Evolutionary conservation across 768 basidiomycete genomes (phyloP).

Genomic region (Trichaptum fuscoviolaceum): DNA sequence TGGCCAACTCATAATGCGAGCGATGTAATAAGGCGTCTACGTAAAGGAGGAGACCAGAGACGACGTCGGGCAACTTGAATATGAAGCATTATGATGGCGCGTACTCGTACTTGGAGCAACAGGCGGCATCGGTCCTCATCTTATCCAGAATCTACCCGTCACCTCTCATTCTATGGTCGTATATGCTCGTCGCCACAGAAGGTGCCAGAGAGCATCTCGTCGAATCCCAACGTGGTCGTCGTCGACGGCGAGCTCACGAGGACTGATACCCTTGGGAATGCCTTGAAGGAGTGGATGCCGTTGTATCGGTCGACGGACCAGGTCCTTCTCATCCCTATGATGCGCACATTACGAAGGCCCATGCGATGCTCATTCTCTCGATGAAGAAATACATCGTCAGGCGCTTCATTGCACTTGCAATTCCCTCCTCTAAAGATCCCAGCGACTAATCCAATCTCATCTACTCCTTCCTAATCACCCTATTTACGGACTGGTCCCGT

Average conservation of each 20-base stretch:
- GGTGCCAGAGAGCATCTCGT: conserved; percentile 43
- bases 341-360: conserved; percentile 59
- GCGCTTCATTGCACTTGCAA: conserved; percentile 63
- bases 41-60: too few species aligned
- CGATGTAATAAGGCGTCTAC: too few species aligned
- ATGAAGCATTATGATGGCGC: conserved; percentile 39
- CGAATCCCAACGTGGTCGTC: conserved; percentile 40
- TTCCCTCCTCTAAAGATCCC: conserved; percentile 57
- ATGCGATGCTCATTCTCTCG: conserved; percentile 46
- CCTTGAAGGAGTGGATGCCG: conserved; percentile 54
- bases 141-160: conserved; percentile 51
- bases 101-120: conserved; percentile 69
- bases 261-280: conserved; percentile 40
- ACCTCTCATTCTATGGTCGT: conserved; percentile 44
- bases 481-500: conserved; percentile 34
- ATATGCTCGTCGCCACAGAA: conserved; percentile 64
- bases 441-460: conserved; percentile 49
- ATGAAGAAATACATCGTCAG: conserved; percentile 50
- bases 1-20: too few species aligned
- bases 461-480: conserved; percentile 37
- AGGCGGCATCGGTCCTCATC: conserved; percentile 50
- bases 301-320: conserved; percentile 66
- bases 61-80: too few species aligned
- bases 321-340: conserved; percentile 31
- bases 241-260: conserved; percentile 55